A percentile compares a stretch with the other conserved stretches of the same genome.
Evolutionary conservation across 2,329 filamentous ascomycete genomes (phyloP).

Genomic region (Cladophialophora yegresii): DNA sequence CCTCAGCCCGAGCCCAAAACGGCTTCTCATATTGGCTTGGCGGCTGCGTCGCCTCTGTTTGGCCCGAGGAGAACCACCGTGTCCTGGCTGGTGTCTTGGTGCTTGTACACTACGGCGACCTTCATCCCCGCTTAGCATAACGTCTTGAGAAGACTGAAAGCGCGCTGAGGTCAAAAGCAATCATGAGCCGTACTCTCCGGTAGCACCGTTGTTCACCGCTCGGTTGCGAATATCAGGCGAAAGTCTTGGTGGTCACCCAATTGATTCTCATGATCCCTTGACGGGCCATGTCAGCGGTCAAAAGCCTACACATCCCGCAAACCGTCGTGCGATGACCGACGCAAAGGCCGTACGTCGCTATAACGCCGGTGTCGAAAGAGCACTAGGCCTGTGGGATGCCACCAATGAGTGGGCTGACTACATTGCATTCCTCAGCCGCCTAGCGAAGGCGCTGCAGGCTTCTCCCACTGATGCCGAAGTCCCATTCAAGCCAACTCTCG

Average conservation of each 20-base stretch:
- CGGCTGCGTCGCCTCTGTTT: slow-evolving; percentile 8
- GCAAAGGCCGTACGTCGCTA: slow-evolving; percentile 80
- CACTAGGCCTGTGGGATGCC: slow-evolving; percentile 86
- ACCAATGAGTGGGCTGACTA: slow-evolving; percentile 99
- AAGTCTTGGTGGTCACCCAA: background rate
- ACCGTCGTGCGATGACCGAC: slow-evolving; percentile 42
- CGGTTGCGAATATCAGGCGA: background rate
- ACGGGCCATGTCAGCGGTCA: slow-evolving; percentile 3
- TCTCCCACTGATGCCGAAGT: slow-evolving; percentile 74
- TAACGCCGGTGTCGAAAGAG: slow-evolving; percentile 81
- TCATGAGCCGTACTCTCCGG: background rate
- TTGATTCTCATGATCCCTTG: background rate
- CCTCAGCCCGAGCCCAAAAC: background rate
- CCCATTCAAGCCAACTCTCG: slow-evolving; percentile 78
- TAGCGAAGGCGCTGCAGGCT: slow-evolving; percentile 86
- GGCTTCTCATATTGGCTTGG: background rate
- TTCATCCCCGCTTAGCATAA: background rate
- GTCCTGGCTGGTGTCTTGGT: background rate
- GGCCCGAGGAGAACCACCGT: slow-evolving; percentile 9
- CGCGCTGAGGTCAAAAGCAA: background rate
- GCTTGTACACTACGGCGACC: background rate
- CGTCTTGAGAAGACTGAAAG: background rate
- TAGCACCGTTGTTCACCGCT: background rate
- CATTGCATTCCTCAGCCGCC: slow-evolving; percentile 88
- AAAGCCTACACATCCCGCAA: background rate